phyloP scores from a whole-genome alignment of 2,329 filamentous ascomycete species.

The Aspergillus sojae region DNA sequence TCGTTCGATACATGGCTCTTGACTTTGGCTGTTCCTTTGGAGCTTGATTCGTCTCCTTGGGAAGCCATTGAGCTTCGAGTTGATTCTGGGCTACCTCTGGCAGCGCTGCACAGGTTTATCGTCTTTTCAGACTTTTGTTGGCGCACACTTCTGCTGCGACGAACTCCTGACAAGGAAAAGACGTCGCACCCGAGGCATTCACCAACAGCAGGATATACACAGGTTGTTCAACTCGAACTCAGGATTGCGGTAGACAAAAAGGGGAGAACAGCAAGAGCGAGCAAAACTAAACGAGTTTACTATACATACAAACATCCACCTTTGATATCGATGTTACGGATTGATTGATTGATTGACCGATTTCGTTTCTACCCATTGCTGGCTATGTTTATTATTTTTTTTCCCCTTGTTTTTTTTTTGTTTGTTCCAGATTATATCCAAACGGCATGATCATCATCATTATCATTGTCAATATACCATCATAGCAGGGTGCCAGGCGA shows the following conservation, averaged over 20 bases:
- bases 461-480: conserved; percentile 31
- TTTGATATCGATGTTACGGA: background rate
- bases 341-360: background rate
- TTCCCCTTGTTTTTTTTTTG: background rate
- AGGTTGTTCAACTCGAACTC: background rate
- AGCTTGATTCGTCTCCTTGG: conserved; percentile 5
- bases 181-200: background rate
- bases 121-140: background rate
- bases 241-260: conserved; percentile 2
- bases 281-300: conserved; percentile 7
- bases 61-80: background rate
- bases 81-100: conserved; percentile 7
- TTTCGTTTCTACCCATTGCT: conserved; percentile 10
- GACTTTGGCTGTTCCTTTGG: conserved; percentile 7
- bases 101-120: conserved; percentile 4
- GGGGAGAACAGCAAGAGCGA: conserved; percentile 14
- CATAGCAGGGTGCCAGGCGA: conserved; percentile 34
- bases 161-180: background rate
- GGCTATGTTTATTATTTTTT: conserved; percentile 9
- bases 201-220: background rate
- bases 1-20: conserved; percentile 13
- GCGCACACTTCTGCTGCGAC: background rate
- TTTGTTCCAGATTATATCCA: conserved; percentile 23
- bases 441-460: conserved; percentile 24
- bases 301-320: conserved; percentile 8